Percentiles rank a stretch among this genome's conserved stretches.
Conservation (phyloP, 768 basidiomycete species). For the Chalciporus piperatus region DNA sequence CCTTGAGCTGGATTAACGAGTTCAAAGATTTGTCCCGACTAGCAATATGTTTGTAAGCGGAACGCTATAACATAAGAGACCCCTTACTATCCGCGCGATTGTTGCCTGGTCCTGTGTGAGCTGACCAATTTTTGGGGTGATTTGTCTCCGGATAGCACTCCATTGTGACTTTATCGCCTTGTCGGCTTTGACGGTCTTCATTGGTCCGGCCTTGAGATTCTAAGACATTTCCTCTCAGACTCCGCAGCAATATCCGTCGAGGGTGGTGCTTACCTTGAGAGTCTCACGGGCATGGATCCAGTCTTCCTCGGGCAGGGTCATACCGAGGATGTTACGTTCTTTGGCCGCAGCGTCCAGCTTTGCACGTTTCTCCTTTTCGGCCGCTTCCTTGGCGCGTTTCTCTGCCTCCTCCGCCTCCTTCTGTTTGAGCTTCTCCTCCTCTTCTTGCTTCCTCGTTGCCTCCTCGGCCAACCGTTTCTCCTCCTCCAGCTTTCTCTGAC, state of each 20-base stretch:
- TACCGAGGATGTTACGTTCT: constrained; percentile 43
- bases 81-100: constrained; percentile 64
- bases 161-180: constrained; percentile 56
- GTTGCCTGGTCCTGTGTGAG: constrained; percentile 66
- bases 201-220: constrained; percentile 61
- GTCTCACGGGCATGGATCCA: constrained; percentile 56
- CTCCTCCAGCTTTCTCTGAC: constrained; percentile 47
- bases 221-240: constrained; percentile 31
- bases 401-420: constrained; percentile 31
- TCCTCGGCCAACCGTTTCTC: constrained; percentile 42
- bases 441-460: constrained; percentile 39
- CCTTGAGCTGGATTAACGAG: constrained; percentile 35
- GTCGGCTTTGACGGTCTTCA: constrained; percentile 62
- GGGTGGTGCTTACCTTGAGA: constrained; percentile 45
- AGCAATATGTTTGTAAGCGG: constrained; percentile 10
- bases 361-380: constrained; percentile 34
- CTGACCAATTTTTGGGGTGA: constrained; percentile 86
- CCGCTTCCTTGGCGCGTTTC: constrained; percentile 33
- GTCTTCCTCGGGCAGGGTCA: constrained; percentile 58
- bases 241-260: constrained; percentile 18
- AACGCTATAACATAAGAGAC: constrained; percentile 6
- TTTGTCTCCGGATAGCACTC: constrained; percentile 68
- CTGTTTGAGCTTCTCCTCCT: constrained; percentile 40
- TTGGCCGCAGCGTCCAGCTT: constrained; percentile 38
- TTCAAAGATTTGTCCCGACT: constrained; percentile 44